Evolutionary conservation across 73 alveolate species (phyloP), one percentile per base, ranked within the genome.

Genomic region (Urostyla sp.): DNA sequence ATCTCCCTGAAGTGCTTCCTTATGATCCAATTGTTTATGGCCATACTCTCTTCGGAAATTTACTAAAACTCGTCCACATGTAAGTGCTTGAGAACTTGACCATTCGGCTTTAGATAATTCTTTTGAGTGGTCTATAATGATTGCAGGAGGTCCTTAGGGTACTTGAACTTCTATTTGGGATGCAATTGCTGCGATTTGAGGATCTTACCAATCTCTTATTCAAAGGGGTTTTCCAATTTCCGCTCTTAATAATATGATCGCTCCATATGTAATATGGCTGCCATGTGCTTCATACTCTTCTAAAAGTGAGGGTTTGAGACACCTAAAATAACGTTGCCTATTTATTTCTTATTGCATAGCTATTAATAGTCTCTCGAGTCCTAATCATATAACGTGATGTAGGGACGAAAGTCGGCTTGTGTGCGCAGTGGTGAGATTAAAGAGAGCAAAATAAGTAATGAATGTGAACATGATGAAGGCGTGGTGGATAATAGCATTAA

Each of bases 11-110:
- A 80, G 55, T 80, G 90, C 67, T 66, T 44, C 40, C 90, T 21
- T 18, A 80, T 24, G 15, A 80, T 66, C 90, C 90, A 80, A 43
- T 80, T 80, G 38, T 80, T 80, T 18, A 63, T 63, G 13, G 80
- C 77, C 24, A 66, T 37, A 16, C 72, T 44, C 38, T 80, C 90
- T 27, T 80, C 90, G 3, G 35, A 36, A 7, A n/a, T n/a, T n/a
- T n/a, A n/a, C n/a, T n/a, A n/a, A n/a, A 67, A 60, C 16, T 50
- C 30, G 53, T 75, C 84, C 52, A 28, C 23, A n/a, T 46, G 46
- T 43, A 66, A 20, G 52, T 52, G 80, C 31, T 57, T 80, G 21
- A 80, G 24, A 1, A 84, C 84, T 3, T 40, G 34, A 35, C 51
- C 67, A 31, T 38, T 24, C 4, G 87, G 77, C 24, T 54, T 50